A percentile compares a stretch with the other conserved stretches of the same genome.
Conservation (phyloP, 495 filamentous ascomycete genomes). For the Penicillium fimorum region DNA sequence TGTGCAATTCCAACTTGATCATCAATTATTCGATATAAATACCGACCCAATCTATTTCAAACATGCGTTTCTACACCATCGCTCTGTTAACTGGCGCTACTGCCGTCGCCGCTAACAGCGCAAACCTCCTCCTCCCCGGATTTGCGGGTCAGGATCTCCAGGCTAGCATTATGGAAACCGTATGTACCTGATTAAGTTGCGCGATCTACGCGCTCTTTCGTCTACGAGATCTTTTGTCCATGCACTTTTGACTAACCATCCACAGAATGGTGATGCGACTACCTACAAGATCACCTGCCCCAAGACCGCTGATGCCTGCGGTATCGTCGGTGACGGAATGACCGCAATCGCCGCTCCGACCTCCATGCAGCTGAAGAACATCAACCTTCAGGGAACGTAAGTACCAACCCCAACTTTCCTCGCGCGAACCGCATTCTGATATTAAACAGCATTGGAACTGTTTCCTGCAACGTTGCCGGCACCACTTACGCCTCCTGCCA, state of each 20-base stretch:
- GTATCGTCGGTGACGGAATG: constrained; percentile 27
- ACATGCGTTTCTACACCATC: constrained; percentile 31
- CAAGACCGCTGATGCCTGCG: constrained; percentile 18
- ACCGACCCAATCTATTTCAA: constrained; percentile 16
- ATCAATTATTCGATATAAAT: constrained; percentile 13
- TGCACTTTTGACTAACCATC: background rate
- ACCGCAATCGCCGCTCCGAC: constrained; percentile 28
- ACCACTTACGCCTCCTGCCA: constrained; percentile 36
- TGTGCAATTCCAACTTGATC: constrained; percentile 24
- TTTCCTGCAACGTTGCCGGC: constrained; percentile 33
- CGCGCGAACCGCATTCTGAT: constrained; percentile 4
- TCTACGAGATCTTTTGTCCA: background rate
- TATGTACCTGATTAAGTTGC: constrained; percentile 15
- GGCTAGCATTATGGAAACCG: constrained; percentile 26
- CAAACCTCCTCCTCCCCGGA: constrained; percentile 32
- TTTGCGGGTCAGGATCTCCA: constrained; percentile 26
- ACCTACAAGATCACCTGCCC: constrained; percentile 33
- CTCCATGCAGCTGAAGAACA: constrained; percentile 21
- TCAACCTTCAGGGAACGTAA: constrained; percentile 22
- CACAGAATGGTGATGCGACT: constrained; percentile 26
- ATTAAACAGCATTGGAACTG: constrained; percentile 21
- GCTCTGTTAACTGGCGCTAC: constrained; percentile 30
- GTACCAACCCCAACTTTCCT: background rate
- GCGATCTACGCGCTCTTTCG: background rate
- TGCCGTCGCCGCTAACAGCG: constrained; percentile 32